Evolutionary conservation across 2,329 filamentous ascomycete genomes (phyloP).

Genomic region (Endocalyx cinctus): DNA sequence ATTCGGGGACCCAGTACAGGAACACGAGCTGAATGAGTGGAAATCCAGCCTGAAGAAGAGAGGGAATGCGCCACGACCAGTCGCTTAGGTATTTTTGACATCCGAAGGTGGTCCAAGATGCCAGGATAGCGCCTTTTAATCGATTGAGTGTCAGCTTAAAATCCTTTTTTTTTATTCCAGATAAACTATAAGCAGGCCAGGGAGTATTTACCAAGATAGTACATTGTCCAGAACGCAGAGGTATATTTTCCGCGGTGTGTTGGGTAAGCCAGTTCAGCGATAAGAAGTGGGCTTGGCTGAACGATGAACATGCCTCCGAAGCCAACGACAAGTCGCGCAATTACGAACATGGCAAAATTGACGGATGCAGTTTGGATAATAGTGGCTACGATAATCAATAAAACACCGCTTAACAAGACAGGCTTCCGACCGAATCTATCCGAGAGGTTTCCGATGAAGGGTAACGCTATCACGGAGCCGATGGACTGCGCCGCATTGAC

Average conservation of each 20-base stretch:
- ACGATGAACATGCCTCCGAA: conserved; percentile 30
- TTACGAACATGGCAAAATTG: conserved; percentile 40
- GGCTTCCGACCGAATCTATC: conserved; percentile 33
- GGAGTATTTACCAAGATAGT: too few species aligned
- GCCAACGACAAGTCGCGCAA: conserved; percentile 35
- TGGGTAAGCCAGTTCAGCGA: conserved; percentile 9
- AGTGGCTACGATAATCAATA: conserved; percentile 33
- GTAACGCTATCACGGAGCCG: conserved; percentile 29
- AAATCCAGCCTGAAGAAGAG: conserved; percentile 16
- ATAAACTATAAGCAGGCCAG: too few species aligned
- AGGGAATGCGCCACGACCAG: conserved; percentile 16
- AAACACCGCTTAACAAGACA: conserved; percentile 31
- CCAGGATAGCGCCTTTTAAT: neutral
- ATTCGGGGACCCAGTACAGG: conserved; percentile 18
- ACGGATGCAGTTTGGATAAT: conserved; percentile 37
- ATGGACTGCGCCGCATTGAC: conserved; percentile 28
- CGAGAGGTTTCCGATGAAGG: conserved; percentile 27
- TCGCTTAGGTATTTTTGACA: too few species aligned
- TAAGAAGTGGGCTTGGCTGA: conserved; percentile 14
- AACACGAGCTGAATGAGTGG: conserved; percentile 13
- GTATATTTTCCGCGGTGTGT: conserved; percentile 5
- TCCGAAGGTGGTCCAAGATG: neutral
- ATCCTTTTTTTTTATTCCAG: too few species aligned
- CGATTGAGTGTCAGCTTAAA: too few species aligned
- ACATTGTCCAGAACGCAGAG: too few species aligned